phyloP scores from a whole-genome alignment of 2,329 filamentous ascomycete species.

The Ophiostoma populinum region DNA sequence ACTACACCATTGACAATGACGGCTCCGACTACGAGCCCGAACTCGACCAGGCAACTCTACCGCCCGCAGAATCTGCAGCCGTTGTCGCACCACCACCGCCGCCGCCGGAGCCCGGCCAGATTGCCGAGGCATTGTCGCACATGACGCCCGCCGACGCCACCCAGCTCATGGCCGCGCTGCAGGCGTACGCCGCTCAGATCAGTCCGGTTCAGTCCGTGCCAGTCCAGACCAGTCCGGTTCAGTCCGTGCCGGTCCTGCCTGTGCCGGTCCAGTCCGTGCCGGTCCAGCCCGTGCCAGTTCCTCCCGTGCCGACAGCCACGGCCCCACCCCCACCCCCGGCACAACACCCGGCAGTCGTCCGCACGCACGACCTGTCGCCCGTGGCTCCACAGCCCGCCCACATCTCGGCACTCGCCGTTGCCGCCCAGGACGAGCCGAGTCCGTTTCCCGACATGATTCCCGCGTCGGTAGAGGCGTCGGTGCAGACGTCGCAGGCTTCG shows the following conservation, averaged over 20 bases:
- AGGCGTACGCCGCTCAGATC: not conserved
- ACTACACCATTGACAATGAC: constrained; percentile 20
- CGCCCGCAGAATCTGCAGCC: not conserved
- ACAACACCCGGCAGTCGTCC: constrained; percentile 30
- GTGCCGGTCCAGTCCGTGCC: not conserved
- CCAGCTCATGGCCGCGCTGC: not conserved
- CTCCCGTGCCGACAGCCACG: not conserved
- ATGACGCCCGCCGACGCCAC: not conserved
- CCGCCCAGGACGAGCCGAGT: no score
- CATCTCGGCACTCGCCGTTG: constrained; percentile 39
- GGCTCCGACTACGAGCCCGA: constrained; percentile 20
- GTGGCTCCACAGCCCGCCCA: constrained; percentile 61
- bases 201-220: no score
- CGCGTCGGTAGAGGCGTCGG: not conserved
- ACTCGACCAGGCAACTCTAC: constrained; percentile 8
- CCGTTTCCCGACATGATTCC: no score
- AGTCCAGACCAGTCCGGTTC: no score
- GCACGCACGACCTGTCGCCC: constrained; percentile 56
- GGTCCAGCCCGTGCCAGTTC: not conserved
- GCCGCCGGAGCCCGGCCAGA: constrained; percentile 2
- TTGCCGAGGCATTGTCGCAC: not conserved
- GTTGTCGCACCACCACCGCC: not conserved
- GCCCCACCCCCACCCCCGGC: not conserved
- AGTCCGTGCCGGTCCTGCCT: not conserved
- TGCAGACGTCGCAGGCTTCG: not conserved